These are phyloP conservation scores for Crithidia mellificae DNA, from an alignment of 208 protist genomes.

Conservation along the genomic window DNA sequence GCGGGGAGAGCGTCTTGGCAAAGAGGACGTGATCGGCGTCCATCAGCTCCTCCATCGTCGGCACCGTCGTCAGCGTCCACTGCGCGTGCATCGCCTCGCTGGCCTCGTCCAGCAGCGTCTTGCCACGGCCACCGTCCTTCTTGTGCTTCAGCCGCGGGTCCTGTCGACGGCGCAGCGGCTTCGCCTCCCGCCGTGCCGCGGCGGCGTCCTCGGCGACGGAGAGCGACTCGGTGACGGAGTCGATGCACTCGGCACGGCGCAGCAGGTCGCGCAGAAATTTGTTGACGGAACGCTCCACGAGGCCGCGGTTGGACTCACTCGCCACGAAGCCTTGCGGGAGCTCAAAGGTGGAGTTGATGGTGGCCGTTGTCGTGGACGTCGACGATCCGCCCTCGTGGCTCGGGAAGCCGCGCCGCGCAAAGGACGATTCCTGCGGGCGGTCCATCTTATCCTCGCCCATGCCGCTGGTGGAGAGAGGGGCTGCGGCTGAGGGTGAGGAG, in stretches of 20 bases:
- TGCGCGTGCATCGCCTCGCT: conserved; percentile 69
- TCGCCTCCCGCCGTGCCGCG: conserved; percentile 69
- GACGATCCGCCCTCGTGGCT: conserved; percentile 12
- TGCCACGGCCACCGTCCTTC: conserved; percentile 17
- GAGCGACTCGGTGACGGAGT: conserved; percentile 76
- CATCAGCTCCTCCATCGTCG: conserved; percentile 89
- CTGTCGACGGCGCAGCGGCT: conserved; percentile 66
- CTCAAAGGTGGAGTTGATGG: conserved; percentile 79
- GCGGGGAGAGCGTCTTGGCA: conserved; percentile 68
- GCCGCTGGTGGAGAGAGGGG: not conserved
- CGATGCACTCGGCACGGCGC: conserved; percentile 82
- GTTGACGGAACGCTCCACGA: conserved; percentile 85
- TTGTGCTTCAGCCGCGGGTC: conserved; percentile 16
- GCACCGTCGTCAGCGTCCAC: conserved; percentile 76
- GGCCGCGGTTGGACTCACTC: conserved; percentile 72
- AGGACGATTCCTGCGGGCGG: conserved; percentile 23
- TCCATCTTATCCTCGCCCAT: conserved; percentile 3
- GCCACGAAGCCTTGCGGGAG: conserved; percentile 77
- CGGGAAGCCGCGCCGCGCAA: conserved; percentile 20
- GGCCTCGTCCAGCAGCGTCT: conserved; percentile 86
- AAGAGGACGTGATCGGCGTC: conserved; percentile 90
- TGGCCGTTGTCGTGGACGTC: conserved; percentile 6
- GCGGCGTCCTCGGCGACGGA: conserved; percentile 76
- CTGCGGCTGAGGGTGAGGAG: not conserved
- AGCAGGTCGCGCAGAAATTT: conserved; percentile 90